Conservation (phyloP, 352 stramenopile species). For the Globisporangium takayamanum region DNA sequence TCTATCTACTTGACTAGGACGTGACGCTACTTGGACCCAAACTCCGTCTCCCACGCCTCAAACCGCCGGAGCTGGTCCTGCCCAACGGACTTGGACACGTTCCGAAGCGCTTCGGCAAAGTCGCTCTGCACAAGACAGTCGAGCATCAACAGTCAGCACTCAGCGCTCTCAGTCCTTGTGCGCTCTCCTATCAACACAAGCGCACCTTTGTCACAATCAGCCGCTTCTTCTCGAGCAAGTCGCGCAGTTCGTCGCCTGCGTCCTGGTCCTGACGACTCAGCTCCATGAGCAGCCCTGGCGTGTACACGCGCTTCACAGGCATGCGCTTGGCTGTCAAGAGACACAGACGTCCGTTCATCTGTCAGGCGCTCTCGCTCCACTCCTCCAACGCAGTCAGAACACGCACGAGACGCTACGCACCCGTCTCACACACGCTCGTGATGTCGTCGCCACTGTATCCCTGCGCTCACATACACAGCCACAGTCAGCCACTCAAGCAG, state of each 20-base stretch:
- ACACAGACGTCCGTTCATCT: neutral
- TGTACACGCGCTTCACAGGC: slow-evolving; percentile 17
- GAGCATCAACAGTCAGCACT: neutral
- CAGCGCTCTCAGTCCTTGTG: neutral
- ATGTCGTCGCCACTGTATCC: slow-evolving; percentile 89
- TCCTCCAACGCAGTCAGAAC: too few relatives aligned
- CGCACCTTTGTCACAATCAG: slow-evolving; percentile 60
- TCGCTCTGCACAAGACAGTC: slow-evolving; percentile 6
- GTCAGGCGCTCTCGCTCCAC: neutral
- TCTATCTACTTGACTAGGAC: neutral
- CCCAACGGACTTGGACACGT: slow-evolving; percentile 48
- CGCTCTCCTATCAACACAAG: neutral
- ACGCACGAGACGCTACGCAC: slow-evolving; percentile 26
- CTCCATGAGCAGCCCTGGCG: slow-evolving; percentile 21
- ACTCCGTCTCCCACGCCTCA: slow-evolving; percentile 39
- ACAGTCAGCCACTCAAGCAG: neutral
- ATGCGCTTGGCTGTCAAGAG: slow-evolving; percentile 13
- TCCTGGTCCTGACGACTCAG: slow-evolving; percentile 44
- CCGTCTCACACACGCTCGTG: slow-evolving; percentile 27
- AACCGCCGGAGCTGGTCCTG: slow-evolving; percentile 41
- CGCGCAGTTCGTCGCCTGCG: slow-evolving; percentile 22
- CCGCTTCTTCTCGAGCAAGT: slow-evolving; percentile 41
- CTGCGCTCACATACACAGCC: slow-evolving; percentile 2
- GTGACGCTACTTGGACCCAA: slow-evolving; percentile 25
- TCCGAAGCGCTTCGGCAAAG: slow-evolving; percentile 31